These are phyloP conservation scores for Trypanosoma platydactyli DNA, from an alignment of 208 protist species.

Conservation along the genomic window DNA sequence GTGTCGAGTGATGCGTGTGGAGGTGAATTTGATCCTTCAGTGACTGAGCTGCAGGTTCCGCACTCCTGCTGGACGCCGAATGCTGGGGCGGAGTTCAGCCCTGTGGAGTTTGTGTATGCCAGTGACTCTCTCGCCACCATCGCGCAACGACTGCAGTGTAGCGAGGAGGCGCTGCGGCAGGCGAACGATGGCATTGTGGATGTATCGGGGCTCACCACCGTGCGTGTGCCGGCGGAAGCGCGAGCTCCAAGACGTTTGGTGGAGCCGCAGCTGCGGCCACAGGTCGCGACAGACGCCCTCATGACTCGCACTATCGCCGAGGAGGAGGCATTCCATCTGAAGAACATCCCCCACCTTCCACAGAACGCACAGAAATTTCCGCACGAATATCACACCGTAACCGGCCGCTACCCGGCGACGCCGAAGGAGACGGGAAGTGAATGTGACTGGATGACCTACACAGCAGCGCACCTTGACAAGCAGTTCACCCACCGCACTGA, in stretches of 20 bases:
- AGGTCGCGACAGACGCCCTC: conserved; percentile 64
- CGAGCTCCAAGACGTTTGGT: conserved; percentile 49
- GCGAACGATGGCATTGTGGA: conserved; percentile 44
- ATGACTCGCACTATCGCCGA: conserved; percentile 62
- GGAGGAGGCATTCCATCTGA: conserved; percentile 32
- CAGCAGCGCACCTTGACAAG: conserved; percentile 79
- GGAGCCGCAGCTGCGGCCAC: conserved; percentile 71
- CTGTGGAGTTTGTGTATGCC: conserved; percentile 52
- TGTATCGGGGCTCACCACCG: conserved; percentile 18
- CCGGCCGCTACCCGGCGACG: conserved; percentile 73
- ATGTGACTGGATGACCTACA: conserved; percentile 87
- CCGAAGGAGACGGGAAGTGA: conserved; percentile 37
- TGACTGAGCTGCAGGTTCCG: conserved; percentile 66
- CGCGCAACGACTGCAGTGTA: conserved; percentile 53
- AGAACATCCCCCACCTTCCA: conserved; percentile 52
- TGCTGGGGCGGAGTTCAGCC: conserved; percentile 49
- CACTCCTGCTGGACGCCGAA: conserved; percentile 43
- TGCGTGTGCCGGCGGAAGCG: conserved; percentile 53
- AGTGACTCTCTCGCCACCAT: conserved; percentile 61
- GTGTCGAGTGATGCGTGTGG: conserved; percentile 28
- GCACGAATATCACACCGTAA: conserved; percentile 85
- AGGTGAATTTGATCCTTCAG: conserved; percentile 50
- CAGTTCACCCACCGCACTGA: conserved; percentile 59
- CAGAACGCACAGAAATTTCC: conserved; percentile 74
- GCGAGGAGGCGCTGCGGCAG: conserved; percentile 37